Conservation (phyloP, 1,284 basidiomycete species). For the Cryptococcus wingfieldii region DNA sequence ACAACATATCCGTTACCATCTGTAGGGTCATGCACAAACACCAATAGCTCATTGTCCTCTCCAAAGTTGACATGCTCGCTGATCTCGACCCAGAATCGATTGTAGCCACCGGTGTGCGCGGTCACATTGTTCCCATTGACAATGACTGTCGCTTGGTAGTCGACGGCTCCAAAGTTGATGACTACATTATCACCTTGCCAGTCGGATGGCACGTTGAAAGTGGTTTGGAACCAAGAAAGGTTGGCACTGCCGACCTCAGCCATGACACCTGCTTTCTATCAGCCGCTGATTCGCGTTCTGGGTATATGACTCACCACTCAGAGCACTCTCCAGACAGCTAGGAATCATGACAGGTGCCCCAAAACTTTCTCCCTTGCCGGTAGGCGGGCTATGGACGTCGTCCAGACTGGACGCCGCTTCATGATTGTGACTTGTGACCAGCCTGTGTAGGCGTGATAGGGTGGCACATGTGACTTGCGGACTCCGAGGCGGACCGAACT, state of each 20-base stretch:
- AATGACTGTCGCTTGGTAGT: conserved; percentile 25
- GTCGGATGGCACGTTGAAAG: conserved; percentile 15
- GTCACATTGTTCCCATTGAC: conserved; percentile 19
- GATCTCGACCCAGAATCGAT: conserved; percentile 18
- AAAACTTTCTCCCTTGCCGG: conserved; percentile 3
- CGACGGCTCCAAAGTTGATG: conserved; percentile 24
- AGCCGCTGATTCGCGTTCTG: neutral
- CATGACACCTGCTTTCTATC: conserved; percentile 6
- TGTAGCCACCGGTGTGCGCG: conserved; percentile 20
- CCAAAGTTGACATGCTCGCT: conserved; percentile 11
- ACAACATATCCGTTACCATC: conserved; percentile 9
- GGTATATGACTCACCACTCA: conserved; percentile 16
- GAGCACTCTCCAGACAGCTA: conserved; percentile 21
- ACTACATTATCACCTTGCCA: conserved; percentile 16
- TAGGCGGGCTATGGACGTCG: conserved; percentile 8
- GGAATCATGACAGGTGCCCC: conserved; percentile 16
- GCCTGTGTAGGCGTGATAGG: no score
- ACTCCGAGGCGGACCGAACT: no score
- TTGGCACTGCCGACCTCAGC: conserved; percentile 3
- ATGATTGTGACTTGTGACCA: neutral
- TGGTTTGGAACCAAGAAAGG: conserved; percentile 21
- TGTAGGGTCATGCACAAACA: conserved; percentile 24
- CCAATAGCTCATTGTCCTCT: conserved; percentile 15
- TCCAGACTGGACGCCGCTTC: conserved; percentile 8
- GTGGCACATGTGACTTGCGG: no score